phyloP scores from a whole-genome alignment of 495 filamentous ascomycete genomes.

The Neurospora sublineolata region DNA sequence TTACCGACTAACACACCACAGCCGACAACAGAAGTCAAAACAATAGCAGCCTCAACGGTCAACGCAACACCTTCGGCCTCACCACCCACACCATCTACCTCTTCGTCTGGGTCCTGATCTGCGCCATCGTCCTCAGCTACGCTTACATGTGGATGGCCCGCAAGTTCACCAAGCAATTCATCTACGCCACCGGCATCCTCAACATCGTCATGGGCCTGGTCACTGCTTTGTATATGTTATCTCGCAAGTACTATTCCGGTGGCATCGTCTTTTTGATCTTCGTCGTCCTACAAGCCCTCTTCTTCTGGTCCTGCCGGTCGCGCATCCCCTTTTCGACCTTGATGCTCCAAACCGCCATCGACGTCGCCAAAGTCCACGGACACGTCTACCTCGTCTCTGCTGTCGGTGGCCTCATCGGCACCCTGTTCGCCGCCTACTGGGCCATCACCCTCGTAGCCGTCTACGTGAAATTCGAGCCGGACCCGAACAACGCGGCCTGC shows the following conservation, averaged over 20 bases:
- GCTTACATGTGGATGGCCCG: conserved; percentile 67
- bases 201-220: conserved; percentile 59
- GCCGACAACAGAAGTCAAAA: conserved; percentile 49
- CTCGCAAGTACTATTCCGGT: conserved; percentile 59
- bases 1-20: conserved; percentile 7
- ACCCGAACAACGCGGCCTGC: conserved; percentile 55
- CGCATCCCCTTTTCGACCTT: conserved; percentile 82
- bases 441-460: conserved; percentile 50
- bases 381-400: conserved; percentile 80
- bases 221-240: conserved; percentile 62
- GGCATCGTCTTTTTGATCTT: conserved; percentile 82
- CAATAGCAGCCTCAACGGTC: conserved; percentile 63
- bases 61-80: conserved; percentile 54
- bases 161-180: conserved; percentile 76
- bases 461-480: conserved; percentile 71
- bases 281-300: conserved; percentile 43
- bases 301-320: conserved; percentile 59
- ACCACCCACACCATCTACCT: conserved; percentile 78
- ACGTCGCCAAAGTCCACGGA: conserved; percentile 69
- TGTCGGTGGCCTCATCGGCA: conserved; percentile 61
- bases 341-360: conserved; percentile 80
- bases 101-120: conserved; percentile 62
- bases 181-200: conserved; percentile 83
- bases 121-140: conserved; percentile 63
- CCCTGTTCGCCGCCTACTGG: conserved; percentile 60